A percentile compares a stretch with the other conserved stretches of the same genome.
Conservation (phyloP, 208 protist species). For the Trypanosoma lewisi region DNA sequence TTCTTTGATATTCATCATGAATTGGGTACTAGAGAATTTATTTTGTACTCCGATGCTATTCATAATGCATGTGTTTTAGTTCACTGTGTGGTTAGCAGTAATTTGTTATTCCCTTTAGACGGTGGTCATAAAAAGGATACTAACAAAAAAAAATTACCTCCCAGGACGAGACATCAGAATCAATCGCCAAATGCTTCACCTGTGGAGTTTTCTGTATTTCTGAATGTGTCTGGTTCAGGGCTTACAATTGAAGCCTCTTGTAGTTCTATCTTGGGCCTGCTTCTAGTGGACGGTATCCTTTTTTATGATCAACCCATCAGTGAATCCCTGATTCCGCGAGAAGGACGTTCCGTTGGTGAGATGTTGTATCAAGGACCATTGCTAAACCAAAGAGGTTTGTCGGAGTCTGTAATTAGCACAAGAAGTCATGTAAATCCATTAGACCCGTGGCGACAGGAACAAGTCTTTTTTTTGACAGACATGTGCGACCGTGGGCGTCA, state of each 20-base stretch:
- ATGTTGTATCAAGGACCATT: constrained; percentile 45
- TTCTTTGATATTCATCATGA: constrained; percentile 19
- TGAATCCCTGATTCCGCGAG: constrained; percentile 2
- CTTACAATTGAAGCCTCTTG: constrained; percentile 30
- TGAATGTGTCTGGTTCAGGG: constrained; percentile 13
- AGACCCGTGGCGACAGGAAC: constrained; percentile 15
- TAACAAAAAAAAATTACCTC: neutral
- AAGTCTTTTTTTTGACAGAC: constrained; percentile 25
- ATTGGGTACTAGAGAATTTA: constrained; percentile 24
- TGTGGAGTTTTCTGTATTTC: constrained; percentile 26
- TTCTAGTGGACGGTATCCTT: constrained; percentile 41
- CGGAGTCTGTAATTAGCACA: constrained; percentile 22
- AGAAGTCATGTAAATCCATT: constrained; percentile 7
- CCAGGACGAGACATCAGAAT: constrained; percentile 10
- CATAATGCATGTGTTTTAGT: constrained; percentile 14
- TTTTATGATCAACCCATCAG: constrained; percentile 20
- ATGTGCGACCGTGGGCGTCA: constrained; percentile 24
- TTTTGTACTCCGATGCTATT: constrained; percentile 9
- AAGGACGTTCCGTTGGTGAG: constrained; percentile 25
- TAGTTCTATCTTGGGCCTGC: constrained; percentile 33
- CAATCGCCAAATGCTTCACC: neutral
- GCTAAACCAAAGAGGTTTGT: constrained; percentile 40
- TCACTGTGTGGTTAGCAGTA: constrained; percentile 29
- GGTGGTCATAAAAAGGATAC: constrained; percentile 6
- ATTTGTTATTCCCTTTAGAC: constrained; percentile 4